These are phyloP conservation scores for Croton laevigatus DNA, from an alignment of 441 rosid genomes.

Conservation along the genomic window DNA sequence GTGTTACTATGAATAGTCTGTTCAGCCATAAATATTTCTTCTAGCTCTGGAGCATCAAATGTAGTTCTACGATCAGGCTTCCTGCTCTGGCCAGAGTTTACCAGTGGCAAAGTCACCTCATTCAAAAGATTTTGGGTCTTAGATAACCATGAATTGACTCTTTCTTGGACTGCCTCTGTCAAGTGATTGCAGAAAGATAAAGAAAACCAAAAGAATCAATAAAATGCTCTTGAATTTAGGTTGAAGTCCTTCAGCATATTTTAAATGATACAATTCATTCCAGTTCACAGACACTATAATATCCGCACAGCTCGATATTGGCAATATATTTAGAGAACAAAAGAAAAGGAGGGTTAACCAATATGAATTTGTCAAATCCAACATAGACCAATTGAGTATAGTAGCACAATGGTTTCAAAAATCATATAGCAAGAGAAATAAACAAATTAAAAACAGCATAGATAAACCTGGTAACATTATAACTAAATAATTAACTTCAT, in stretches of 20 bases:
- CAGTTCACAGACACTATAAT: neutral
- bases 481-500: neutral
- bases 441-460: neutral
- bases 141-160: constrained; percentile 67
- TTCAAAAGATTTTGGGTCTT: constrained; percentile 68
- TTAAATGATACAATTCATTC: neutral
- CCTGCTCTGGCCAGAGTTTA: constrained; percentile 45
- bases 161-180: constrained; percentile 74
- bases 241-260: neutral
- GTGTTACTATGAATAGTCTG: constrained; percentile 61
- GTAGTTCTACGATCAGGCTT: constrained; percentile 44
- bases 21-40: constrained; percentile 72
- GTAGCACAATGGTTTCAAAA: neutral
- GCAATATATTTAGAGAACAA: neutral
- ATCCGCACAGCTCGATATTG: neutral
- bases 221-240: neutral
- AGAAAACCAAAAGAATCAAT: constrained; percentile 8
- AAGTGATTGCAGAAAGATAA: constrained; percentile 21
- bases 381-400: neutral
- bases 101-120: constrained; percentile 57
- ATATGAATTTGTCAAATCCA: neutral
- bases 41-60: constrained; percentile 48
- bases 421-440: neutral
- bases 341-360: neutral
- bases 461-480: too few relatives aligned